Base-by-base conservation (phyloP, 2,329 filamentous ascomycete genomes). In the Scytalidium lignicola region DNA sequence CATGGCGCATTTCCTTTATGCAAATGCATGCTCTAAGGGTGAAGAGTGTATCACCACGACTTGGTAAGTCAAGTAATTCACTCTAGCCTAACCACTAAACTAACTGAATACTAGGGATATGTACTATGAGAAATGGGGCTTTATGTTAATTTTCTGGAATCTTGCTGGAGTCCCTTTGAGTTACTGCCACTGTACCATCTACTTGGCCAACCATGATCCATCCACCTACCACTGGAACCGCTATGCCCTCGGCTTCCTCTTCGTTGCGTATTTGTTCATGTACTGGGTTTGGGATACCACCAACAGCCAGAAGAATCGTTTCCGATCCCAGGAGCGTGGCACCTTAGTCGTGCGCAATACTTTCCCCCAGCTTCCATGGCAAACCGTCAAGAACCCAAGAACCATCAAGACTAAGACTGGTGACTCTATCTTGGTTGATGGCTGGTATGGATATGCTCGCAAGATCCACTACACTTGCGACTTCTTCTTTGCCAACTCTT, bases 101-200 rank as follows among this genome's bases (percentile, higher is more conserved):
- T 47, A 52, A 52, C 20, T 17, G 12, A n/a, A 37, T 19, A 21
- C n/a, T 47, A 82, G 79, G 86, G 90, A 96, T 63, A 95, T 96
- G 86, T 95, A 95, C 75, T 92, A 90, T 62, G 90, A 96, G 76
- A 96, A 96, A 73, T 91, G 88, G 82, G 90, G 90, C 46, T 96
- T 96, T 75, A 96, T 96, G 90, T 80, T 96, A 58, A 95, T 95
- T 68, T 96, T 96, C 80, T 96, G 90, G 90, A 96, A 96, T 70
- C 75, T 96, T 66, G 90, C 90, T 43, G 90, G 90, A 58, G 90
- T 96, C 21, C 90, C 90, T 13, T 77, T 96, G 46, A 90, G 84
- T 48, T 96, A 96, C 78, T 95, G 90, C 74, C 90, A 96, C 75
- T 93, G 88, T 78, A 92, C 88, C 44, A 82, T 96, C 61, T 96